These are phyloP conservation scores for Hortaea sp. DNA, from an alignment of 2,329 filamentous ascomycete species.

Conservation along the genomic window DNA sequence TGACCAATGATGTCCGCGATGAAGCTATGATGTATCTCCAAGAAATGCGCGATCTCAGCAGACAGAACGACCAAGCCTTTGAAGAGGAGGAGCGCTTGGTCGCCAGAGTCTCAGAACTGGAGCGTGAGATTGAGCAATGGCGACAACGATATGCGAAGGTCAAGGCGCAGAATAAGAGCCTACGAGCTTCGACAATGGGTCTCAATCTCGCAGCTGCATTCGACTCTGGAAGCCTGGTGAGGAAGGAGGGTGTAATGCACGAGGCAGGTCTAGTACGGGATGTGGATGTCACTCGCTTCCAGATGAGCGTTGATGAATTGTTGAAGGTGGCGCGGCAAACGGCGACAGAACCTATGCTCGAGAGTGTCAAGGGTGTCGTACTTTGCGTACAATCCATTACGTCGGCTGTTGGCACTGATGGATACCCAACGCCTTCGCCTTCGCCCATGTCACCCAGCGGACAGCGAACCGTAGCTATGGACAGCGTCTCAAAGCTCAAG, in stretches of 20 bases:
- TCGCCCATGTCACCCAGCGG: slow-evolving; percentile 19
- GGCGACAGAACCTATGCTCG: slow-evolving; percentile 65
- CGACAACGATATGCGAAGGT: slow-evolving; percentile 77
- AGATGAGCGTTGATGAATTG: slow-evolving; percentile 86
- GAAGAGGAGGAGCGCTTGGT: slow-evolving; percentile 75
- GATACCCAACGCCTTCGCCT: slow-evolving; percentile 21
- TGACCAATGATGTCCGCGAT: slow-evolving; percentile 76
- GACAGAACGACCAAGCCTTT: slow-evolving; percentile 66
- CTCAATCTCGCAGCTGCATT: slow-evolving; percentile 45
- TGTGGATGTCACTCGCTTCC: slow-evolving; percentile 87
- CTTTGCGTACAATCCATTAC: slow-evolving; percentile 74
- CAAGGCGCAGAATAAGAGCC: slow-evolving; percentile 74
- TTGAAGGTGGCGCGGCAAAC: slow-evolving; percentile 65
- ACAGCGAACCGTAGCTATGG: background rate
- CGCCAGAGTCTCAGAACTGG: slow-evolving; percentile 62
- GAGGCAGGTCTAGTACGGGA: slow-evolving; percentile 76
- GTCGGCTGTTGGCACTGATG: slow-evolving; percentile 54
- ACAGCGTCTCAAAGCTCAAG: slow-evolving; percentile 49
- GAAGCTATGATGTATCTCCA: slow-evolving; percentile 74
- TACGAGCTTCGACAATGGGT: slow-evolving; percentile 72
- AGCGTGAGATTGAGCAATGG: slow-evolving; percentile 81
- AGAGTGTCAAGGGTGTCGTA: slow-evolving; percentile 80
- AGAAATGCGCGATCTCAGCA: slow-evolving; percentile 81
- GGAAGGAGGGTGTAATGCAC: slow-evolving; percentile 47
- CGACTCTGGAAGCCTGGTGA: slow-evolving; percentile 57